phyloP scores from a whole-genome alignment of 768 basidiomycete species.

The Tricholoma flavovirens region DNA sequence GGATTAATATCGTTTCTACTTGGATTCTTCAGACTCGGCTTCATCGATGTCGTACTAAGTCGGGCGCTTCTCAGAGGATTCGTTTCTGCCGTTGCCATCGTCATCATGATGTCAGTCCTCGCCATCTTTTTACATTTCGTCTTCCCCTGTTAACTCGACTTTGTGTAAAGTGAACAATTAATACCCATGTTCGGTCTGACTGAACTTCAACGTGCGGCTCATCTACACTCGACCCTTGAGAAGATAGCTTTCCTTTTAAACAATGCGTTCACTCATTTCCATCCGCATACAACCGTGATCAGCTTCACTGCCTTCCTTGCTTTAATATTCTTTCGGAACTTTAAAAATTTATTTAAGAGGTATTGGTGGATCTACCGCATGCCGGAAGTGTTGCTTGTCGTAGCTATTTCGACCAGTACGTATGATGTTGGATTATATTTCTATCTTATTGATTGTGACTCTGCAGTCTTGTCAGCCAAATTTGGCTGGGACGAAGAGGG shows the following conservation, averaged over 20 bases:
- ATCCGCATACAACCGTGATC: conserved; percentile 65
- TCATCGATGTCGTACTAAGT: conserved; percentile 90
- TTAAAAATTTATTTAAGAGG: conserved; percentile 54
- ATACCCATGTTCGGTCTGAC: conserved; percentile 87
- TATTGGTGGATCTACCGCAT: conserved; percentile 72
- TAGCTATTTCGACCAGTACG: conserved; percentile 77
- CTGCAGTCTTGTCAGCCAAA: conserved; percentile 58
- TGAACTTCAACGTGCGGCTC: conserved; percentile 42
- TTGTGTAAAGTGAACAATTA: conserved; percentile 59
- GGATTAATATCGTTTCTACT: conserved; percentile 82
- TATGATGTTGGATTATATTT: conserved; percentile 4
- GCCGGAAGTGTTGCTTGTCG: conserved; percentile 88
- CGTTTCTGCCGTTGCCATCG: conserved; percentile 75
- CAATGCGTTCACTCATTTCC: conserved; percentile 48
- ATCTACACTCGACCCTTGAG: conserved; percentile 65
- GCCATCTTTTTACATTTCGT: neutral
- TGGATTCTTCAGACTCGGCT: conserved; percentile 85
- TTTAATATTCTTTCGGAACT: conserved; percentile 54
- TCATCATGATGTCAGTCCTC: conserved; percentile 71
- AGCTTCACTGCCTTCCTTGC: conserved; percentile 64
- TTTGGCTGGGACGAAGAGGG: conserved; percentile 75
- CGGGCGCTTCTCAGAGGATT: conserved; percentile 86
- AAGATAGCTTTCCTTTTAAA: conserved; percentile 74
- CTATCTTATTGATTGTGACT: neutral
- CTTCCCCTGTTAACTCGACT: neutral